Base-by-base conservation (phyloP, 768 basidiomycete genomes). In the Lanmaoa pseudosensibilis region DNA sequence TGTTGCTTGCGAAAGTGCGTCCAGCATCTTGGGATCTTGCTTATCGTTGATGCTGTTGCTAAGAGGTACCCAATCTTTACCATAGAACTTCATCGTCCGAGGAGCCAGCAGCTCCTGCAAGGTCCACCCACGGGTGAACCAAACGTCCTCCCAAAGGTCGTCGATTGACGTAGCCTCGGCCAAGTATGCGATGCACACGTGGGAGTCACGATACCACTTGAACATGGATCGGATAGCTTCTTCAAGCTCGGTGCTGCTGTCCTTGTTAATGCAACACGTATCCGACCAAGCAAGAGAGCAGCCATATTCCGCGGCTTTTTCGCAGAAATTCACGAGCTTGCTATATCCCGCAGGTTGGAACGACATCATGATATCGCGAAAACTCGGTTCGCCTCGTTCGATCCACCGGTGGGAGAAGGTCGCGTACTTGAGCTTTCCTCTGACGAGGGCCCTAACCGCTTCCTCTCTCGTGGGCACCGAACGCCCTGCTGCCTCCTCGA, bases 141-240 rank as follows among this genome's bases (percentile, higher is more conserved):
- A 70, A 11, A 70, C 61, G 12, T 70, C 69, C 21, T 65, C 13
- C 27, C 57, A 43, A 4, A 69, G 55, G 48, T 70, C 68, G 15
- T 72, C 69, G 0, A 64, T 23, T 2, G 70, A 68, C 9, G 70
- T 70, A 18, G 68, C 62, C 15, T 72, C 69, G 2, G 69, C 59
- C 55, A 70, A 34, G 59, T 70, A 70, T n/a, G 70, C 68, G 45
- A 70, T 70, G 64, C 70, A 72, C 13, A 68, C 54, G 36, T 68
- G 54, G 11, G 68, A 46, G 10, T 66, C 64, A 12, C 66, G 69
- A 44, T 70, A 70, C 69, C 69, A 70, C 55, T 68, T 70, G 55
- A 70, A 70, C 70, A 70, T 72, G 32, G 70, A 70, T n/a, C 66
- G 67, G 33, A 72, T 70, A 1, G 69, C 70, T 49, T 72, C 69